Evolutionary conservation across 2,329 filamentous ascomycete genomes (phyloP).

Genomic region (Thielaviopsis musarum): DNA sequence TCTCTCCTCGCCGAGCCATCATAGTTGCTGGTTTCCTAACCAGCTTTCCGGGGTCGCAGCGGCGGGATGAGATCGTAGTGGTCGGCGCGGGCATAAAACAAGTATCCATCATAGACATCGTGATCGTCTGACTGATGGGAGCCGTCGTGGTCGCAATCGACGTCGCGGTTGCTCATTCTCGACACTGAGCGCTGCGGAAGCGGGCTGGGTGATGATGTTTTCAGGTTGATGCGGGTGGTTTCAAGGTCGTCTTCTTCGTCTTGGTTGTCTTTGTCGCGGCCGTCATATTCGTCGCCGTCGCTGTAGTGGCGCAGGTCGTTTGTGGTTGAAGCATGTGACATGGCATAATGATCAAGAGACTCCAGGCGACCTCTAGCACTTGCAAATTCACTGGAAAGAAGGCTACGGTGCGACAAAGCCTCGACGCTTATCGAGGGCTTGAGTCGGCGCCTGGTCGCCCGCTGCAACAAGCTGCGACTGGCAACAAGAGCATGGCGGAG

Average conservation of each 20-base stretch:
- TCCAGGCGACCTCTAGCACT: not conserved
- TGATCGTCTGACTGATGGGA: not conserved
- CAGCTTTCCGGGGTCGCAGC: not conserved
- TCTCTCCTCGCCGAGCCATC: not conserved
- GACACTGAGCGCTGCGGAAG: not conserved
- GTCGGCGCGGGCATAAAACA: not conserved
- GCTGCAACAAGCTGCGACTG: conserved; percentile 5
- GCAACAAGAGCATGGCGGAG: conserved; percentile 2
- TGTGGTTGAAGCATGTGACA: not conserved
- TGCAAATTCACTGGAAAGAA: not conserved
- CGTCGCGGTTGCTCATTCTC: not conserved
- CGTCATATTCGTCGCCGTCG: not conserved
- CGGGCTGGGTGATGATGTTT: not conserved
- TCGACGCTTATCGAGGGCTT: conserved; percentile 8
- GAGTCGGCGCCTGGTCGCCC: not conserved
- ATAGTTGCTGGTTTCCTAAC: not conserved
- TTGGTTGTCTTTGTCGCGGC: not conserved
- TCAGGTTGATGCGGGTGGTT: not conserved
- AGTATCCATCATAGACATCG: not conserved
- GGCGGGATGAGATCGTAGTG: not conserved
- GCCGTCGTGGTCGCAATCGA: not conserved
- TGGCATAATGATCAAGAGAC: not conserved
- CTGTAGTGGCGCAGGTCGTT: not conserved
- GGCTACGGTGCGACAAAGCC: conserved; percentile 1
- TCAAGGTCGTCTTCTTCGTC: not conserved